Conservation (phyloP, 2,329 filamentous ascomycete genomes). For the Neonectria sp. region DNA sequence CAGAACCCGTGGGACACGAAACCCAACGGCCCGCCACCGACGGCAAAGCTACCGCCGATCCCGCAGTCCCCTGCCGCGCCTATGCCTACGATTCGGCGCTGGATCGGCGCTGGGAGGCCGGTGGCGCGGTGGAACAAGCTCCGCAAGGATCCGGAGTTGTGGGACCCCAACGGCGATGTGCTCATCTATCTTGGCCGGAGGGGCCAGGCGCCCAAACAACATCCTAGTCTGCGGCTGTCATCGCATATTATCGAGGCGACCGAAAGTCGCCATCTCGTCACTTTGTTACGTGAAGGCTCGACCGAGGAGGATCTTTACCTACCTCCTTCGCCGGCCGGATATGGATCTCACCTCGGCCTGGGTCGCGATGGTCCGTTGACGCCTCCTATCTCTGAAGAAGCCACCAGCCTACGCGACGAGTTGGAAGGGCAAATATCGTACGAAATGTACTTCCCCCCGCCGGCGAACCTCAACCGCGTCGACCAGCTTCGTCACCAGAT, state of each 20-base stretch:
- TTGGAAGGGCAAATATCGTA: slow-evolving; percentile 71
- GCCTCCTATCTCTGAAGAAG: slow-evolving; percentile 61
- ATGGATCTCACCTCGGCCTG: slow-evolving; percentile 51
- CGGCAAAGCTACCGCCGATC: slow-evolving; percentile 59
- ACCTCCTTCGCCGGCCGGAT: slow-evolving; percentile 58
- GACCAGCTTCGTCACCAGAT: slow-evolving; percentile 72
- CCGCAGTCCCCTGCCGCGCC: slow-evolving; percentile 46
- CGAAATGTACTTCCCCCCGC: slow-evolving; percentile 75
- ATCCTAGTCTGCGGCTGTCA: slow-evolving; percentile 69
- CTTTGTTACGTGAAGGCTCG: slow-evolving; percentile 67
- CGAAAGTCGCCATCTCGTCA: slow-evolving; percentile 68
- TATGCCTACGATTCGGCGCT: slow-evolving; percentile 64
- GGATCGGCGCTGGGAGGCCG: slow-evolving; percentile 65
- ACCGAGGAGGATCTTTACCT: slow-evolving; percentile 59
- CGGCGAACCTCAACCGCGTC: slow-evolving; percentile 61
- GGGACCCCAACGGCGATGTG: slow-evolving; percentile 74
- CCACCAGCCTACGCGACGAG: slow-evolving; percentile 52
- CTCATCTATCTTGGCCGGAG: slow-evolving; percentile 68
- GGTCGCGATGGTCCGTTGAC: slow-evolving; percentile 38
- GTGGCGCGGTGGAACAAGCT: slow-evolving; percentile 71
- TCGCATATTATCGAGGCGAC: slow-evolving; percentile 73
- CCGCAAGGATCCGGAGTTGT: slow-evolving; percentile 72
- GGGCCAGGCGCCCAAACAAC: slow-evolving; percentile 55
- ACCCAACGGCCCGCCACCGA: slow-evolving; percentile 57
- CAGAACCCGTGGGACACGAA: slow-evolving; percentile 37